phyloP scores from a whole-genome alignment of 1,284 basidiomycete genomes.

The Ustilago sp. region DNA sequence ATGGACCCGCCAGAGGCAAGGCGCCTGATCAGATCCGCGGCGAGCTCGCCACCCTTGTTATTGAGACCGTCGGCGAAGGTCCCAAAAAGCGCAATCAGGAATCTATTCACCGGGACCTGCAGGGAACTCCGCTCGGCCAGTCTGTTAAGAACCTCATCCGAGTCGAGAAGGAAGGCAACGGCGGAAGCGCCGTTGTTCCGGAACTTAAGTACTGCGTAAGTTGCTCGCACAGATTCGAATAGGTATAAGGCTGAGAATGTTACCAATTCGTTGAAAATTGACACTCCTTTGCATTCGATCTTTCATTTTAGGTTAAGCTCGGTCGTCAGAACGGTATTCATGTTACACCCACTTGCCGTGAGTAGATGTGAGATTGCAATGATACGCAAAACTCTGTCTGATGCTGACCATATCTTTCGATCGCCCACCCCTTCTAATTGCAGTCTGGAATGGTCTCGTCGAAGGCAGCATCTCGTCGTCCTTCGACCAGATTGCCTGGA shows the following conservation, averaged over 20 bases:
- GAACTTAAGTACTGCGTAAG: slow-evolving; percentile 81
- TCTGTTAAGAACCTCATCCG: slow-evolving; percentile 76
- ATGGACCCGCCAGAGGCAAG: slow-evolving; percentile 78
- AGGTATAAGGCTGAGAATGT: not conserved
- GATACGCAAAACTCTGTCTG: not conserved
- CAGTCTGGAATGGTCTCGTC: slow-evolving; percentile 75
- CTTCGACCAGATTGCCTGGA: slow-evolving; percentile 88
- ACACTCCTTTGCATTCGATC: slow-evolving; percentile 67
- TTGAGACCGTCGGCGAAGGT: slow-evolving; percentile 72
- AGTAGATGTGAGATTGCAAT: slow-evolving; percentile 13
- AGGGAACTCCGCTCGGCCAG: slow-evolving; percentile 64
- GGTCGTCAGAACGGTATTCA: slow-evolving; percentile 91
- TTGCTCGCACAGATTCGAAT: slow-evolving; percentile 4
- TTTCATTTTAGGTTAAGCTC: slow-evolving; percentile 74
- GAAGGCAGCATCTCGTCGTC: slow-evolving; percentile 82
- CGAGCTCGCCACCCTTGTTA: slow-evolving; percentile 75
- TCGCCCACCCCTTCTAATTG: not conserved
- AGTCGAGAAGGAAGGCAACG: slow-evolving; percentile 78
- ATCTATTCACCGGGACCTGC: slow-evolving; percentile 71
- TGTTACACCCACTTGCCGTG: slow-evolving; percentile 82
- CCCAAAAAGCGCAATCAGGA: slow-evolving; percentile 67
- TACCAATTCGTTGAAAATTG: not conserved
- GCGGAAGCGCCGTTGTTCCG: slow-evolving; percentile 80
- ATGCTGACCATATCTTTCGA: slow-evolving; percentile 1
- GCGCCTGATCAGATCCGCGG: slow-evolving; percentile 81